These are phyloP conservation scores for Tricholoma terreum DNA, from an alignment of 768 basidiomycete species.

Conservation along the genomic window DNA sequence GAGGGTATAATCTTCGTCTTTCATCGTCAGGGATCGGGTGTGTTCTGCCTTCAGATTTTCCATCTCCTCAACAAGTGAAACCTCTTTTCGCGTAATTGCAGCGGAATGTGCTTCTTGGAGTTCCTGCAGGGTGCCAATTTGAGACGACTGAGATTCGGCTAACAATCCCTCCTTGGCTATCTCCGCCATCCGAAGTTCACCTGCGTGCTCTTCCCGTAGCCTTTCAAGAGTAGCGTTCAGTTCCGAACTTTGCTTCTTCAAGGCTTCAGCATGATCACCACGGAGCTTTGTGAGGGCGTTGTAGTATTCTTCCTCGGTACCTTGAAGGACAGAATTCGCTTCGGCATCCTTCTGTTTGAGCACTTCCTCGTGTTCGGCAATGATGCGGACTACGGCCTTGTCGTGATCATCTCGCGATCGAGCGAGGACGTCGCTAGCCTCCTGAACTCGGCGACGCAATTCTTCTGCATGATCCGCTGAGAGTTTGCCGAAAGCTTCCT, in stretches of 20 bases:
- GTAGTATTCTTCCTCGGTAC: slow-evolving; percentile 80
- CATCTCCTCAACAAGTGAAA: slow-evolving; percentile 59
- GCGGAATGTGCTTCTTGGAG: slow-evolving; percentile 73
- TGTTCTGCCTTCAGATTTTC: slow-evolving; percentile 68
- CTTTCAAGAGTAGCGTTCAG: slow-evolving; percentile 62
- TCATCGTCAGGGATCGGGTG: slow-evolving; percentile 44
- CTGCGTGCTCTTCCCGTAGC: slow-evolving; percentile 72
- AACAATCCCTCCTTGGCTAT: slow-evolving; percentile 72
- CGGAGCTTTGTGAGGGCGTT: slow-evolving; percentile 77
- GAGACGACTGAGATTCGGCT: slow-evolving; percentile 70
- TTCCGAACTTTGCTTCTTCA: slow-evolving; percentile 62
- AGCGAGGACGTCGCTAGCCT: slow-evolving; percentile 49
- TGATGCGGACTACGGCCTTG: slow-evolving; percentile 42
- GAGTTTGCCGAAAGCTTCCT: slow-evolving; percentile 57
- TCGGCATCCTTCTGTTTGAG: slow-evolving; percentile 63
- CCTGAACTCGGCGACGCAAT: slow-evolving; percentile 50
- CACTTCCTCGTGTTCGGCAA: slow-evolving; percentile 50
- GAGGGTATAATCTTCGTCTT: slow-evolving; percentile 58
- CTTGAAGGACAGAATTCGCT: slow-evolving; percentile 52
- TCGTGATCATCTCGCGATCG: slow-evolving; percentile 54
- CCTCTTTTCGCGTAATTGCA: slow-evolving; percentile 64
- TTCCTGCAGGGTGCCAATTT: slow-evolving; percentile 54
- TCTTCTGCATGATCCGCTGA: slow-evolving; percentile 50
- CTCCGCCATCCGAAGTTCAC: slow-evolving; percentile 69
- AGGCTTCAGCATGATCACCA: slow-evolving; percentile 61